Conservation (phyloP, 345 rosid genomes). For the Camelina neglecta region DNA sequence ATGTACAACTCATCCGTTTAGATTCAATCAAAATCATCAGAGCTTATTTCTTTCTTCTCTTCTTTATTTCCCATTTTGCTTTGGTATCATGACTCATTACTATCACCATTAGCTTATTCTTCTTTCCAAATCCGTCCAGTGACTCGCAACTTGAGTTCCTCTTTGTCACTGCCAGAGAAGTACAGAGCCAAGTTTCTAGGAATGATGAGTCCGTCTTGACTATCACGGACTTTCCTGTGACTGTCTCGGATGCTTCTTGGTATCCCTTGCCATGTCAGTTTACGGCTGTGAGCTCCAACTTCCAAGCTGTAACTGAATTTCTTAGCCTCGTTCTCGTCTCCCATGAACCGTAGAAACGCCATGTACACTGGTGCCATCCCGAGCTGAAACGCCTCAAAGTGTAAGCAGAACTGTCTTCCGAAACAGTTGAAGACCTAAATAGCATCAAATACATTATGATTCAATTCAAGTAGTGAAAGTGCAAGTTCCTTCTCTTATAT, state of each 20-base stretch:
- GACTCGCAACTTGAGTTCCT: constrained; percentile 81
- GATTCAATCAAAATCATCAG: constrained; percentile 3
- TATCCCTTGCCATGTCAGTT: constrained; percentile 82
- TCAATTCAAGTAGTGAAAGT: neutral
- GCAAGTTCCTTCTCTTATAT: neutral
- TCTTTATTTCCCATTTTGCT: neutral
- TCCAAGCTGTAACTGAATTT: constrained; percentile 82
- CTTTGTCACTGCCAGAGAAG: constrained; percentile 82
- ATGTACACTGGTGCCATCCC: constrained; percentile 86
- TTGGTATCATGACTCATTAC: neutral
- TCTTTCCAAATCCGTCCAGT: constrained; percentile 93
- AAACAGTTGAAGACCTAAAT: constrained; percentile 86
- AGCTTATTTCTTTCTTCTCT: constrained; percentile 20
- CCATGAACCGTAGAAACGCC: constrained; percentile 93
- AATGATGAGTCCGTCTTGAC: constrained; percentile 83
- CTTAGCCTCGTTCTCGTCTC: constrained; percentile 86
- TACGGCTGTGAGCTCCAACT: constrained; percentile 79
- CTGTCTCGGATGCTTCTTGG: constrained; percentile 90
- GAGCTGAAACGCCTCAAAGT: constrained; percentile 92
- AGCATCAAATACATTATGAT: constrained; percentile 6
- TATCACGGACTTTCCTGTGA: constrained; percentile 86
- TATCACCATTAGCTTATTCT: constrained; percentile 46
- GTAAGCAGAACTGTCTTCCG: constrained; percentile 91
- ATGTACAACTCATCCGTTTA: constrained; percentile 39
- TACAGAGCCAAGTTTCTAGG: constrained; percentile 82